Evolutionary conservation across 805 yeast species (phyloP).

Genomic region (Cyberlindnera mississippiensis): DNA sequence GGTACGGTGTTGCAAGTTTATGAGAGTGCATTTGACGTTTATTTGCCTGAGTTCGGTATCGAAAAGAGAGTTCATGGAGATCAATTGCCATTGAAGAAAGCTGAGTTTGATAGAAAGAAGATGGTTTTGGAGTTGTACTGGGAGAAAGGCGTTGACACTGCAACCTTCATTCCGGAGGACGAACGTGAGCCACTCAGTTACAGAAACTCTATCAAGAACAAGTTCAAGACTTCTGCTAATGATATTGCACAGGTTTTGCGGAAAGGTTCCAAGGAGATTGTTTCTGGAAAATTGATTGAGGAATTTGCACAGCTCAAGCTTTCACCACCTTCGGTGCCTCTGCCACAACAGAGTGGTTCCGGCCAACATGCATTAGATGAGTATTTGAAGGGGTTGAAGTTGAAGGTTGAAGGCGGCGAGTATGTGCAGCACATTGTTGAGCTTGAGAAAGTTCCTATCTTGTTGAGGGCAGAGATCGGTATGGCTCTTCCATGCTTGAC

Average conservation of each 20-base stretch:
- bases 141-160: constrained; percentile 91
- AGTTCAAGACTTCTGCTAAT: constrained; percentile 64
- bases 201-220: constrained; percentile 73
- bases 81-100: constrained; percentile 87
- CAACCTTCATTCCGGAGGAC: constrained; percentile 87
- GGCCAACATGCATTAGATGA: constrained; percentile 40
- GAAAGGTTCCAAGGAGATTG: constrained; percentile 17
- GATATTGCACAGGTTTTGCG: constrained; percentile 64
- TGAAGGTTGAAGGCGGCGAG: constrained; percentile 57
- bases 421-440: constrained; percentile 80
- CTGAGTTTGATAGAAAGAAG: constrained; percentile 75
- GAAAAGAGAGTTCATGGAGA: constrained; percentile 97
- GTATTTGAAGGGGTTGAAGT: constrained; percentile 52
- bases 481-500: constrained; percentile 95
- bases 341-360: constrained; percentile 28
- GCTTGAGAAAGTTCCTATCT: constrained; percentile 73
- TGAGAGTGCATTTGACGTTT: constrained; percentile 93
- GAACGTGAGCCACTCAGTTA: constrained; percentile 75
- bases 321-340: constrained; percentile 33
- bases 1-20: constrained; percentile 90
- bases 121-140: constrained; percentile 79
- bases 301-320: constrained; percentile 50
- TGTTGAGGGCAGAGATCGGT: constrained; percentile 87
- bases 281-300: constrained; percentile 38
- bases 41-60: constrained; percentile 88